These are phyloP conservation scores for Onygena corvina DNA, from an alignment of 2,329 filamentous ascomycete genomes.

Conservation along the genomic window DNA sequence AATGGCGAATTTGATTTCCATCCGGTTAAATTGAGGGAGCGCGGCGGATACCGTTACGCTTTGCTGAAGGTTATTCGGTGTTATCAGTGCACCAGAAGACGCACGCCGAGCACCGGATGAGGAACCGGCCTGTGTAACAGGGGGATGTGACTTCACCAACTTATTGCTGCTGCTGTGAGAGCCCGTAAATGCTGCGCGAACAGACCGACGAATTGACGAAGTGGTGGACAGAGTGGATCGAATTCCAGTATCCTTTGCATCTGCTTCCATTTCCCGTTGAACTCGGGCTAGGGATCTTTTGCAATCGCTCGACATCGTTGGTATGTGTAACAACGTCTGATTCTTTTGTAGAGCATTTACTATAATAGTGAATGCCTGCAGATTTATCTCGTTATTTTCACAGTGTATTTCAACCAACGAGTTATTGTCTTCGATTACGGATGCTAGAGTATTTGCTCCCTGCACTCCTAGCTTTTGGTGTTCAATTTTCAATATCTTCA, in stretches of 20 bases:
- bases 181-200: constrained; percentile 31
- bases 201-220: constrained; percentile 33
- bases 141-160: constrained; percentile 21
- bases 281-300: constrained; percentile 49
- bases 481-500: constrained; percentile 53
- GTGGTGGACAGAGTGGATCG: constrained; percentile 22
- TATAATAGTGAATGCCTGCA: constrained; percentile 57
- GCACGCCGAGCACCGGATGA: constrained; percentile 4
- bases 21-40: constrained; percentile 9
- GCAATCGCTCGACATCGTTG: constrained; percentile 51
- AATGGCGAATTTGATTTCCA: constrained; percentile 6
- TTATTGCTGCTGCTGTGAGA: constrained; percentile 21
- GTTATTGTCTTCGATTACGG: constrained; percentile 53
- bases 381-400: constrained; percentile 58
- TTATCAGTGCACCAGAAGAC: constrained; percentile 5
- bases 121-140: constrained; percentile 8
- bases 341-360: constrained; percentile 59
- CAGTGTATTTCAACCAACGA: constrained; percentile 55
- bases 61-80: constrained; percentile 5
- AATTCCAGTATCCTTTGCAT: constrained; percentile 31
- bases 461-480: constrained; percentile 57
- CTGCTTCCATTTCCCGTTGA: constrained; percentile 43
- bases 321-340: constrained; percentile 49
- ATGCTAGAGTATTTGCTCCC: constrained; percentile 56
- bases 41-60: constrained; percentile 5